Conservation (phyloP, 495 filamentous ascomycete species). For the Trichocladium antarcticum region DNA sequence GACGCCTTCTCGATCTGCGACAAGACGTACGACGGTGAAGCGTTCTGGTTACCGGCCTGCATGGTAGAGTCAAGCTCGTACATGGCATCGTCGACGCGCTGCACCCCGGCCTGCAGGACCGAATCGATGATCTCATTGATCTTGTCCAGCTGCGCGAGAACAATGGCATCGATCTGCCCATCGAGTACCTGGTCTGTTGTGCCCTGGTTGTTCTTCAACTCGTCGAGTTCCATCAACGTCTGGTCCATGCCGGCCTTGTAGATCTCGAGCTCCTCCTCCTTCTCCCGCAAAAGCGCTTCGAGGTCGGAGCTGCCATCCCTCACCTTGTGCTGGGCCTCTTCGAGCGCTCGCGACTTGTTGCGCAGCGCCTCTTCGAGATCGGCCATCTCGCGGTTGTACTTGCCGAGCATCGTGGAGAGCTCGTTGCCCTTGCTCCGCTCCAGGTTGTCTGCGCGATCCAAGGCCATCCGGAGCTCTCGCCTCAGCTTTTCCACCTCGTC, state of each 20-base stretch:
- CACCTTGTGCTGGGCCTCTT: slow-evolving; percentile 67
- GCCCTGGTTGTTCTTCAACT: slow-evolving; percentile 57
- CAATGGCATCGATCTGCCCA: slow-evolving; percentile 77
- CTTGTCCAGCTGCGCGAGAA: slow-evolving; percentile 75
- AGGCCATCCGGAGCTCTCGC: slow-evolving; percentile 87
- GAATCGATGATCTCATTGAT: slow-evolving; percentile 98
- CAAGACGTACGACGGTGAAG: slow-evolving; percentile 87
- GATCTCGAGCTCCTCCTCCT: slow-evolving; percentile 94
- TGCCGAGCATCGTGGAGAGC: slow-evolving; percentile 82
- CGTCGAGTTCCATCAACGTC: slow-evolving; percentile 79
- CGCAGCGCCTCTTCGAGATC: slow-evolving; percentile 88
- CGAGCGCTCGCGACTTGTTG: slow-evolving; percentile 75
- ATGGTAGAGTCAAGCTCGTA: slow-evolving; percentile 96
- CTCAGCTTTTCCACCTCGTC: slow-evolving; percentile 93
- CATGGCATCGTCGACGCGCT: slow-evolving; percentile 89
- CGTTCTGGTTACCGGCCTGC: slow-evolving; percentile 97
- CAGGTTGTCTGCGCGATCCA: slow-evolving; percentile 85
- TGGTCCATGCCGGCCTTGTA: slow-evolving; percentile 97
- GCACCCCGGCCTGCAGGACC: slow-evolving; percentile 84
- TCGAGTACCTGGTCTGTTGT: slow-evolving; percentile 75
- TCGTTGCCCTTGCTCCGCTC: slow-evolving; percentile 89
- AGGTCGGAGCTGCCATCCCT: slow-evolving; percentile 76
- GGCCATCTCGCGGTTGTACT: slow-evolving; percentile 94
- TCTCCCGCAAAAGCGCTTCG: slow-evolving; percentile 71
- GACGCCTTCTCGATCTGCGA: slow-evolving; percentile 96